Conservation (phyloP, 2,329 filamentous ascomycete genomes). For the Pochonia chlamydosporia region DNA sequence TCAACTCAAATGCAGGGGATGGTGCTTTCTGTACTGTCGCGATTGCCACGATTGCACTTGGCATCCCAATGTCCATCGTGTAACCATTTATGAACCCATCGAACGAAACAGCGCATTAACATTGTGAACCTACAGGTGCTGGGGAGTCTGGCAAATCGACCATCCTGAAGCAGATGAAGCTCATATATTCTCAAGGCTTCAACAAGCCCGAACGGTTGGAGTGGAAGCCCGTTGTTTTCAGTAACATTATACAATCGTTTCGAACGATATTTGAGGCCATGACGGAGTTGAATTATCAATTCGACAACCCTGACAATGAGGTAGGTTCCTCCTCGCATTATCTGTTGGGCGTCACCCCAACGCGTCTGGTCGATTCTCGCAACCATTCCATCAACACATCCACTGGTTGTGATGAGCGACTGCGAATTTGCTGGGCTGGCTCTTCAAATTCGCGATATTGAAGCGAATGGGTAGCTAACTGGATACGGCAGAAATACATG, state of each 20-base stretch:
- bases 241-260: slow-evolving; percentile 89
- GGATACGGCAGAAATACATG: slow-evolving; percentile 60
- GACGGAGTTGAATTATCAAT: slow-evolving; percentile 74
- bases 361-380: neutral
- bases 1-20: neutral
- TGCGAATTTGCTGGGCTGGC: too few species aligned
- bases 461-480: neutral
- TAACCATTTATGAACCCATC: neutral
- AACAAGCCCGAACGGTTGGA: slow-evolving; percentile 83
- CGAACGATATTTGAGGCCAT: slow-evolving; percentile 87
- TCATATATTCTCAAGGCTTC: slow-evolving; percentile 93
- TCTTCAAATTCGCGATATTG: too few species aligned
- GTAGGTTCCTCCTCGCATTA: slow-evolving; percentile 42
- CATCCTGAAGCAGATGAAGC: slow-evolving; percentile 97
- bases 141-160: slow-evolving; percentile 91
- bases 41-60: neutral
- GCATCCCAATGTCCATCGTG: neutral
- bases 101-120: slow-evolving; percentile 8
- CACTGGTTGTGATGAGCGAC: too few species aligned
- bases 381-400: too few species aligned
- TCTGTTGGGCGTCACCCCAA: neutral
- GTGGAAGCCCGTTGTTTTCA: slow-evolving; percentile 93
- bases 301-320: slow-evolving; percentile 73
- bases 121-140: slow-evolving; percentile 57
- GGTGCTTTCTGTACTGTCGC: too few species aligned